Evolutionary conservation across 345 rosid genomes (phyloP).

Genomic region (Gossypium anomalum): DNA sequence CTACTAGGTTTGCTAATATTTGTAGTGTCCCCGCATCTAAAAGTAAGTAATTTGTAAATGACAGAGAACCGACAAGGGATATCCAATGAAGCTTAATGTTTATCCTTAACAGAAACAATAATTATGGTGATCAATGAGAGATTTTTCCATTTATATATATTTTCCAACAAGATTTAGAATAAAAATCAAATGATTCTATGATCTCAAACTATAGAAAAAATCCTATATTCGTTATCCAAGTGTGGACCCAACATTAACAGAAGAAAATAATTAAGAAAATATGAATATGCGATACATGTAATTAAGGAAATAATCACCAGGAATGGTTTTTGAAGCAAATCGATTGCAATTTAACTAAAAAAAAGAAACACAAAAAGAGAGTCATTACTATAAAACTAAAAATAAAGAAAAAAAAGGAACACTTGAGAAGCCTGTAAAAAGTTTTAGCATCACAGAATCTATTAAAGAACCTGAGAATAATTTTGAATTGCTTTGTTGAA

Average conservation of each 20-base stretch:
- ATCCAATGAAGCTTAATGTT: neutral
- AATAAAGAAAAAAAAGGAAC: neutral
- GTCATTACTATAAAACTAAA: neutral
- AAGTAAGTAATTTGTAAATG: neutral
- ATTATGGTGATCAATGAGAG: neutral
- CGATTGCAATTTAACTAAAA: constrained; percentile 7
- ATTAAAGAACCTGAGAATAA: constrained; percentile 78
- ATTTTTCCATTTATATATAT: neutral
- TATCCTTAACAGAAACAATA: neutral
- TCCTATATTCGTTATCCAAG: neutral
- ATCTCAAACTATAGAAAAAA: neutral
- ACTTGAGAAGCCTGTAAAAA: constrained; percentile 1
- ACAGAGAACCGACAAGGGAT: neutral
- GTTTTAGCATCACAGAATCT: constrained; percentile 12
- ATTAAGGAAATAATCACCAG: neutral
- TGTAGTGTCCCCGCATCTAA: neutral
- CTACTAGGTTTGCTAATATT: neutral
- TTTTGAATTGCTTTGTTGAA: constrained; percentile 99
- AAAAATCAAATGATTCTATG: neutral
- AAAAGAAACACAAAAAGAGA: neutral
- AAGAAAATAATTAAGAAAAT: neutral
- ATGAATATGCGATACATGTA: neutral
- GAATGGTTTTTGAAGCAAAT: neutral
- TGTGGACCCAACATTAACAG: neutral
- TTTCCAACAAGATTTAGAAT: neutral